A percentile compares a stretch with the other conserved stretches of the same genome.
Conservation (phyloP, 2,329 filamentous ascomycete genomes). For the Cercospora citrullina region DNA sequence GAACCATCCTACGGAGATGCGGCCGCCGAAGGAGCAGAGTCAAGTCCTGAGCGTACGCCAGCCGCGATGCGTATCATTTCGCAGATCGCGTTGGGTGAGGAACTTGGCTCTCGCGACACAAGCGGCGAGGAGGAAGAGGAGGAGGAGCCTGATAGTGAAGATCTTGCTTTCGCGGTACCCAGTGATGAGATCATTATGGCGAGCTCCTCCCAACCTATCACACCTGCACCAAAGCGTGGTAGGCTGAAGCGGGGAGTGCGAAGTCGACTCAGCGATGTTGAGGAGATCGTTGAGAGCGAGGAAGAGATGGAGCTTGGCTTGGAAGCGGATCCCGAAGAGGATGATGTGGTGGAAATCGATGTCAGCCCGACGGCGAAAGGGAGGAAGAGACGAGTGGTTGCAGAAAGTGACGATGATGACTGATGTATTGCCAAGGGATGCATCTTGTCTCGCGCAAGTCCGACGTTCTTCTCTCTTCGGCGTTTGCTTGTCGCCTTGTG, state of each 20-base stretch:
- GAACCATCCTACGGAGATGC: slow-evolving; percentile 32
- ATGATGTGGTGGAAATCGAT: slow-evolving; percentile 13
- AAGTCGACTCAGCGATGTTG: slow-evolving; percentile 16
- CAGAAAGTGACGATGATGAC: slow-evolving; percentile 25
- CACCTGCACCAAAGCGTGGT: slow-evolving; percentile 17
- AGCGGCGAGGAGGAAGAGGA: slow-evolving; percentile 47
- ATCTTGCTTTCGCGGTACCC: slow-evolving; percentile 49
- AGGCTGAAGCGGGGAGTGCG: slow-evolving; percentile 23
- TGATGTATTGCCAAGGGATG: background rate
- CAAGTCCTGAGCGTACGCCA: slow-evolving; percentile 40
- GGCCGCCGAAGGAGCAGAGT: slow-evolving; percentile 38
- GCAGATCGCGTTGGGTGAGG: slow-evolving; percentile 35
- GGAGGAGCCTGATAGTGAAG: slow-evolving; percentile 49
- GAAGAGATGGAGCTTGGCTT: slow-evolving; percentile 11
- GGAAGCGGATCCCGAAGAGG: slow-evolving; percentile 5
- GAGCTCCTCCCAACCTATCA: slow-evolving; percentile 32
- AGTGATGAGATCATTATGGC: slow-evolving; percentile 41
- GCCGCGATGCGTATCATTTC: slow-evolving; percentile 39
- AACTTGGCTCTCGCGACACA: slow-evolving; percentile 49
- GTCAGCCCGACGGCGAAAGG: slow-evolving; percentile 5
- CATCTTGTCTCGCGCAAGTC: background rate
- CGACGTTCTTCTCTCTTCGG: background rate
- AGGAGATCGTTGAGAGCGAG: slow-evolving; percentile 21
- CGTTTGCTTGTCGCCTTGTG: background rate
- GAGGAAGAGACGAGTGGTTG: slow-evolving; percentile 25